Evolutionary conservation across 2,329 filamentous ascomycete genomes (phyloP).

Genomic region (Penicillium psychrosexuale): DNA sequence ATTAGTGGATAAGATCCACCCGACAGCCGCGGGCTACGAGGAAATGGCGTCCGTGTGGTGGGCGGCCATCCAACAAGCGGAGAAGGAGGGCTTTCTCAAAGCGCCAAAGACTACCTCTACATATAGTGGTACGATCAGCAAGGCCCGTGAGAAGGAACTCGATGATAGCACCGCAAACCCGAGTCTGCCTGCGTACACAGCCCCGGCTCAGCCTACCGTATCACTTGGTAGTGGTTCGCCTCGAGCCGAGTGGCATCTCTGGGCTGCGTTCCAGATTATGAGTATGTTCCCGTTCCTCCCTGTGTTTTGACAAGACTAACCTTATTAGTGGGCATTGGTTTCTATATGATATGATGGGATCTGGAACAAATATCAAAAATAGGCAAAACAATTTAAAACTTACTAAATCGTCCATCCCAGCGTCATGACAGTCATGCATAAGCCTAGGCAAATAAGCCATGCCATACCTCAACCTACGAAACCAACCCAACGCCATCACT

Average conservation of each 20-base stretch:
- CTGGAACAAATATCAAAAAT: background rate
- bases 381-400: background rate
- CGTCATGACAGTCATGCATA: too few relatives aligned
- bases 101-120: background rate
- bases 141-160: background rate
- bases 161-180: slow-evolving; percentile 12
- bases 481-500: background rate
- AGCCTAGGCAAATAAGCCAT: background rate
- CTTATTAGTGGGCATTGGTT: background rate
- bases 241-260: background rate
- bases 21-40: slow-evolving; percentile 23
- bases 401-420: background rate
- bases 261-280: background rate
- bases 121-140: background rate
- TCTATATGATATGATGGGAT: background rate
- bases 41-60: slow-evolving; percentile 31
- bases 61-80: slow-evolving; percentile 21
- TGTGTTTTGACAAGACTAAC: background rate
- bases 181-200: slow-evolving; percentile 7
- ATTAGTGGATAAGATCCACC: slow-evolving; percentile 25
- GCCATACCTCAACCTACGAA: slow-evolving; percentile 1
- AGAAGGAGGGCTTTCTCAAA: slow-evolving; percentile 8
- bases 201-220: slow-evolving; percentile 2
- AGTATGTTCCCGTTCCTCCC: background rate
- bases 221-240: background rate